Conservation (phyloP, 2,329 filamentous ascomycete species). For the Xylaria digitata region DNA sequence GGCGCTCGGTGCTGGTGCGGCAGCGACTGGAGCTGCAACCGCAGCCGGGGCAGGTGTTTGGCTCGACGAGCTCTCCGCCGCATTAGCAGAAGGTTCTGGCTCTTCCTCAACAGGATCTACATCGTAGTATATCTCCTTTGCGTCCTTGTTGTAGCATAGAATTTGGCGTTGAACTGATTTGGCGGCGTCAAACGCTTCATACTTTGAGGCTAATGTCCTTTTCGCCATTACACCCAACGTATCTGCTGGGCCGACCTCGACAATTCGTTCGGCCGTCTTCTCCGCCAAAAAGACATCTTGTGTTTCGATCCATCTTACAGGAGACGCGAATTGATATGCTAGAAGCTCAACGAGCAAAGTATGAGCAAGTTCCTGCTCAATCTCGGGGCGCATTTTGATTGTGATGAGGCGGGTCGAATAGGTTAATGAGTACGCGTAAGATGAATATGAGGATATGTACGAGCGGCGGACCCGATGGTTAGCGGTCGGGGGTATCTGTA, state of each 20-base stretch:
- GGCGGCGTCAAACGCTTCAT: constrained; percentile 97
- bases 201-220: constrained; percentile 94
- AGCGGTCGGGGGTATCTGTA: constrained; percentile 17
- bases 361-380: constrained; percentile 99
- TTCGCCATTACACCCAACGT: constrained; percentile 98
- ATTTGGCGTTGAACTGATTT: constrained; percentile 97
- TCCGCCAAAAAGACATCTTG: constrained; percentile 99
- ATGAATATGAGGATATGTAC: background rate
- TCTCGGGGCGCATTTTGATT: constrained; percentile 89
- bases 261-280: constrained; percentile 95
- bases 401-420: constrained; percentile 33
- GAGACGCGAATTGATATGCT: constrained; percentile 98
- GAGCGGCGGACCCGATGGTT: background rate
- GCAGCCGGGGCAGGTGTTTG: constrained; percentile 62
- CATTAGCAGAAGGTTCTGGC: constrained; percentile 68
- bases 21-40: constrained; percentile 61
- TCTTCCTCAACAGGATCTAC: constrained; percentile 96
- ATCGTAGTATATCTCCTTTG: constrained; percentile 99
- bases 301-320: constrained; percentile 99
- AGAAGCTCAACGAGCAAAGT: constrained; percentile 98
- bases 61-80: constrained; percentile 55
- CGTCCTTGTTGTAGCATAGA: constrained; percentile 99
- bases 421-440: constrained; percentile 7
- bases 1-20: constrained; percentile 73
- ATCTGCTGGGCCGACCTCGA: constrained; percentile 96